Base-by-base conservation (phyloP, 192 early-diverging fungal genomes). In the Linnemannia elongata region DNA sequence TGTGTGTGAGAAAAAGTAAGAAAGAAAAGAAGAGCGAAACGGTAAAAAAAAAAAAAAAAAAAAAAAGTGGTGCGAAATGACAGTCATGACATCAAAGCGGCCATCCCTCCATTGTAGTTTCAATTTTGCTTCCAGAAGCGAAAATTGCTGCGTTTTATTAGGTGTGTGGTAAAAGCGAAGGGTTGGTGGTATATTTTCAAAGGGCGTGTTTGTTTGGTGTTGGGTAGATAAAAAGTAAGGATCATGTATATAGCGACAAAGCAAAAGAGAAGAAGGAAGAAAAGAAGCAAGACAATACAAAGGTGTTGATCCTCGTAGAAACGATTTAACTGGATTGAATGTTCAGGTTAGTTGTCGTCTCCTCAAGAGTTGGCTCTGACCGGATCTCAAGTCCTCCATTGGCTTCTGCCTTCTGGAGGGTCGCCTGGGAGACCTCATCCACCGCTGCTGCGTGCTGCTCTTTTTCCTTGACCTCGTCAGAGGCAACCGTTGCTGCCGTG, bases 321-420 rank as follows among this genome's bases (percentile, higher is more conserved):
- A 17, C 5, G 10, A 8, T 47, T 74, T 78, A 83, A 38, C 60
- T 83, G 38, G 36, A 47, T 33, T 82, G 75, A 47, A 83, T 69
- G 30, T 78, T 66, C 77, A 79, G 66, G 36, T 78, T 79, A 47
- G 77, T 52, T 24, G 76, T 79, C 39, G 82, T 79, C 30, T 78
- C 77, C 57, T 84, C 82, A 73, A 75, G 27, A 17, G 75, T 73
- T n/a, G 73, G 70, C 76, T 83, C 76, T 60, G 70, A 0, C n/a
- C 57, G 66, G 39, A 52, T 41, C 44, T 52, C 81, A 71, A 76
- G 66, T 18, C 30, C 73, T n/a, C 80, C 80, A n/a, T 81, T 81
- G 30, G 9, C 74, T 30, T 74, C 60, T 30, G 80, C 73, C 66
- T 70, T 69, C 27, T 69, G 45, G 57, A 81, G 38, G 12, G 38